Percentiles rank a stretch among this genome's conserved stretches.
Conservation (phyloP, 176 grass and related monocot species). For the Phoenix roebelenii region DNA sequence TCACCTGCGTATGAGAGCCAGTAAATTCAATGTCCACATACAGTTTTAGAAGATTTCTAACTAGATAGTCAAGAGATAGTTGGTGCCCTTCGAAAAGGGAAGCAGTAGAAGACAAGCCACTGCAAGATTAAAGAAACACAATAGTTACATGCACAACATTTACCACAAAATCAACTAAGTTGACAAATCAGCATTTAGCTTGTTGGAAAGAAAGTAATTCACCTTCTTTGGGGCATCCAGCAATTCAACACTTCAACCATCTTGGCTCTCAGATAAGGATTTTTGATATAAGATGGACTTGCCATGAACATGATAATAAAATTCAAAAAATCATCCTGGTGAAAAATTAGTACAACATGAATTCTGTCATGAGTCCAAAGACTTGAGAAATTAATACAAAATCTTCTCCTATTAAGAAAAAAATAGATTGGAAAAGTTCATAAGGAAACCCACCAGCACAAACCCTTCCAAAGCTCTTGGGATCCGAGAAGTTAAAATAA, state of each 20-base stretch:
- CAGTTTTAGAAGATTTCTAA: slow-evolving; percentile 87
- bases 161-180: slow-evolving; percentile 2
- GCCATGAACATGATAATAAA: slow-evolving; percentile 99
- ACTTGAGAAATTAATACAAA: too few relatives aligned
- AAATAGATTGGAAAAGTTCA: slow-evolving; percentile 4
- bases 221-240: slow-evolving; percentile 92
- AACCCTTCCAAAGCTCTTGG: slow-evolving; percentile 81
- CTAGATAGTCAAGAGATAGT: slow-evolving; percentile 76
- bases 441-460: slow-evolving; percentile 40
- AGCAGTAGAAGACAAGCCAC: slow-evolving; percentile 54
- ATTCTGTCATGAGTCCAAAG: not conserved
- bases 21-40: slow-evolving; percentile 99
- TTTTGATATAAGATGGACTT: slow-evolving; percentile 82
- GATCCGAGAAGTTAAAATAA: slow-evolving; percentile 89
- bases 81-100: slow-evolving; percentile 92
- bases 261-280: slow-evolving; percentile 93
- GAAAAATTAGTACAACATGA: slow-evolving; percentile 1
- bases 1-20: slow-evolving; percentile 89
- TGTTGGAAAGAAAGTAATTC: slow-evolving; percentile 10
- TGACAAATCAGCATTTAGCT: not conserved
- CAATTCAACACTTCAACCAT: slow-evolving; percentile 99
- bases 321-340: slow-evolving; percentile 89
- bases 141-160: not conserved
- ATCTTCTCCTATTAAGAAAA: not conserved
- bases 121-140: slow-evolving; percentile 29